Conservation (phyloP, 2,329 filamentous ascomycete genomes). For the Pleomassaria siparia region DNA sequence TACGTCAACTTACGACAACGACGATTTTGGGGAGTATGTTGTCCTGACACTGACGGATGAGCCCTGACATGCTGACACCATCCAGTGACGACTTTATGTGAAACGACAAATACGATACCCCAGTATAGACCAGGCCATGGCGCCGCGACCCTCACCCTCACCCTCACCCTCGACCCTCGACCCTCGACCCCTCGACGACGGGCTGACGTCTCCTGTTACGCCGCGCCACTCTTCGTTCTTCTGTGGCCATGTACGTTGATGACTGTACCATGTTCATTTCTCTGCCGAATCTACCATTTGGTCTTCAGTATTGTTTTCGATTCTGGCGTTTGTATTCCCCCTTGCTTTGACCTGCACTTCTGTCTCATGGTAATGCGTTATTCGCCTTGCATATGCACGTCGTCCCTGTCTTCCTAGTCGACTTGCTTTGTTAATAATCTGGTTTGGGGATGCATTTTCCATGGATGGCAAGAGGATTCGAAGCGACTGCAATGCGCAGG, state of each 20-base stretch:
- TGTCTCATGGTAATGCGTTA: too few species aligned
- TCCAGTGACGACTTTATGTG: slow-evolving; percentile 44
- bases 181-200: not conserved
- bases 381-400: not conserved
- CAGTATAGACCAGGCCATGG: not conserved
- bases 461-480: not conserved
- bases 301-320: not conserved
- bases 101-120: slow-evolving; percentile 11
- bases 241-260: not conserved
- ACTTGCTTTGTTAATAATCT: not conserved
- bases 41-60: too few species aligned
- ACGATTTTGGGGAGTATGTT: slow-evolving; percentile 85
- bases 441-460: slow-evolving; percentile 1
- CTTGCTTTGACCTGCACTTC: too few species aligned
- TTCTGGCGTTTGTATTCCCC: not conserved
- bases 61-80: slow-evolving; percentile 20
- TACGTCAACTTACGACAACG: slow-evolving; percentile 76
- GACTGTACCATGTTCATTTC: not conserved
- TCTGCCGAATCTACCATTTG: not conserved
- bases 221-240: not conserved
- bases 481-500: not conserved
- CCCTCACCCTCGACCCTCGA: not conserved
- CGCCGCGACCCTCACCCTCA: not conserved
- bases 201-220: not conserved
- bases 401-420: not conserved